Evolutionary conservation across 2,329 filamentous ascomycete genomes (phyloP), one percentile per base, ranked within the genome.

Genomic region (Elsinoe perseae): DNA sequence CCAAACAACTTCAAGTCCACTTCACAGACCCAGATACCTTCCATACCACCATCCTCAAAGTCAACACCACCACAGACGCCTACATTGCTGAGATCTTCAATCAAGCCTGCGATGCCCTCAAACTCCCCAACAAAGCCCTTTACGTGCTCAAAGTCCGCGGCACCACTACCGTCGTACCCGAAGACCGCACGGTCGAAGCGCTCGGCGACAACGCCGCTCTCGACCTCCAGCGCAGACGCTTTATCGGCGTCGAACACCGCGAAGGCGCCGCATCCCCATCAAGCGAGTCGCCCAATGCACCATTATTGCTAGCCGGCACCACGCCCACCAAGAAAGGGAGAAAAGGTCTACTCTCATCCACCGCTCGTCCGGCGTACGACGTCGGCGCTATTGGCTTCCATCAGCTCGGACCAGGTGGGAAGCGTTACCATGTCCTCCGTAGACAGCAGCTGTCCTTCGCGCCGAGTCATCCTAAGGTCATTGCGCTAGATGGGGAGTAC

Each of bases 401-500:
- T 25, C 50, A 55, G 30, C 57, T 59, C n/a, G 55, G 53, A 4
- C 57, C 60, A 12, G 55, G 57, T 32, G 68, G 68, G 25, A 85
- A 87, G 65, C 86, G 85, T 63, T 93, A 89, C 70, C 83, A 82
- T 10, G 88, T 95, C 14, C 87, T 86, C 75, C 83, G 88, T 61
- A 89, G 90, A 70, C 87, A 91, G 69, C 84, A 86, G 7, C 89
- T 93, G 80, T 83, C 86, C 21, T 86, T 93, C 64, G 84, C 87
- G 40, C 84, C 82, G 3, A 80, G 86, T 65, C 87, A 87, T 59
- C 86, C 90, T 63, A 82, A 87, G 57, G 81, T 89, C 8, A 75
- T 93, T 40, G 83, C 86, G 46, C 88, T 95, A 61, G 88, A 92
- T 64, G 87, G 87, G 58, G 89, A 95, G 68, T 93, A 91, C 68